These are phyloP conservation scores for Xylariaceae sp. DNA, from an alignment of 2,329 filamentous ascomycete species.

Conservation along the genomic window DNA sequence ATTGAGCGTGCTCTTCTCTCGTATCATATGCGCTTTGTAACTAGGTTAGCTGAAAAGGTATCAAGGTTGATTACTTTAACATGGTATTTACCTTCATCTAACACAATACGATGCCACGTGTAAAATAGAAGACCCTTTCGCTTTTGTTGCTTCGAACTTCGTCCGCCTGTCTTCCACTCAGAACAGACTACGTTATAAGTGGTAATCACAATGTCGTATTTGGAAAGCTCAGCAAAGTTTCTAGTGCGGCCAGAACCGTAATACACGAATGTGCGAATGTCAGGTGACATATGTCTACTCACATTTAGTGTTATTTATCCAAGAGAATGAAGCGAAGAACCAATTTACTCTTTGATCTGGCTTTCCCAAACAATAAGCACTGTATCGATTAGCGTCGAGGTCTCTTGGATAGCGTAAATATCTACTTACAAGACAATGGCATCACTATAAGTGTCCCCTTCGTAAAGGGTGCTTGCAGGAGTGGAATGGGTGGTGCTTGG, in stretches of 20 bases:
- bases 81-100: no score
- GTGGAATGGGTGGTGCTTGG: not conserved
- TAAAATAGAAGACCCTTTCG: not conserved
- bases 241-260: no score
- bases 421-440: not conserved
- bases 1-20: not conserved
- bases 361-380: not conserved
- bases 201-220: not conserved
- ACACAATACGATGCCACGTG: no score
- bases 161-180: not conserved
- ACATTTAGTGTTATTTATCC: no score
- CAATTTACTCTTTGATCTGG: not conserved
- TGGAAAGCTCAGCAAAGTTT: not conserved
- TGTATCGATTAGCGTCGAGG: not conserved
- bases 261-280: no score
- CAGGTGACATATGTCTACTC: no score
- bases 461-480: not conserved
- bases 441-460: not conserved
- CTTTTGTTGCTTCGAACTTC: not conserved
- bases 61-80: not conserved
- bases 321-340: not conserved
- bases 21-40: not conserved
- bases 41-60: not conserved
- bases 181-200: not conserved
- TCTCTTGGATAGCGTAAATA: not conserved